phyloP scores from a whole-genome alignment of 2,329 filamentous ascomycete species.

The Periconia sp. region DNA sequence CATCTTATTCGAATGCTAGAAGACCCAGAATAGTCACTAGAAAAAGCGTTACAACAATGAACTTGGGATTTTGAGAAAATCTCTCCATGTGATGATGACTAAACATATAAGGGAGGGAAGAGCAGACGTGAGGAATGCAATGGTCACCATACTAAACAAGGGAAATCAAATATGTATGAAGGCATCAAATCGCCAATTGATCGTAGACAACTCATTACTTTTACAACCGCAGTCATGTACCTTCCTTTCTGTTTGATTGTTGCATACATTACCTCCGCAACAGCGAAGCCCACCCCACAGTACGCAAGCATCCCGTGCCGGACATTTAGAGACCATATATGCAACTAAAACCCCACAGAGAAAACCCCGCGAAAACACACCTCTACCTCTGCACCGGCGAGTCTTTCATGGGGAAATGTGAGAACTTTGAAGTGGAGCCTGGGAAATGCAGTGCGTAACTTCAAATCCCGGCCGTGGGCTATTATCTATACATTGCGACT shows the following conservation, averaged over 20 bases:
- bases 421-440: slow-evolving; percentile 14
- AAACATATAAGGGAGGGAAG: neutral
- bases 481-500: too few species aligned
- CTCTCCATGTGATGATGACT: too few species aligned
- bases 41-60: too few species aligned
- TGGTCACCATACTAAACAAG: neutral
- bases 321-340: neutral
- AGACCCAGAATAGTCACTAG: too few species aligned
- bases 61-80: too few species aligned
- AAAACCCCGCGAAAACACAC: slow-evolving; percentile 6
- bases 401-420: slow-evolving; percentile 18
- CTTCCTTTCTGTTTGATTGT: neutral
- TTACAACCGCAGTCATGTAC: neutral
- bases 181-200: neutral
- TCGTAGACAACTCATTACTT: neutral
- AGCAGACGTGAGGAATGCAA: neutral
- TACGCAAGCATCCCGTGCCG: neutral
- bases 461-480: too few species aligned
- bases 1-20: too few species aligned
- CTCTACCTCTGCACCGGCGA: slow-evolving; percentile 21
- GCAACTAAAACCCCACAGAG: neutral
- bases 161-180: neutral
- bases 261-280: neutral
- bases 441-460: slow-evolving; percentile 13
- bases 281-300: neutral